These are phyloP conservation scores for Diaporthe nobilis DNA, from an alignment of 2,329 filamentous ascomycete species.

Conservation along the genomic window DNA sequence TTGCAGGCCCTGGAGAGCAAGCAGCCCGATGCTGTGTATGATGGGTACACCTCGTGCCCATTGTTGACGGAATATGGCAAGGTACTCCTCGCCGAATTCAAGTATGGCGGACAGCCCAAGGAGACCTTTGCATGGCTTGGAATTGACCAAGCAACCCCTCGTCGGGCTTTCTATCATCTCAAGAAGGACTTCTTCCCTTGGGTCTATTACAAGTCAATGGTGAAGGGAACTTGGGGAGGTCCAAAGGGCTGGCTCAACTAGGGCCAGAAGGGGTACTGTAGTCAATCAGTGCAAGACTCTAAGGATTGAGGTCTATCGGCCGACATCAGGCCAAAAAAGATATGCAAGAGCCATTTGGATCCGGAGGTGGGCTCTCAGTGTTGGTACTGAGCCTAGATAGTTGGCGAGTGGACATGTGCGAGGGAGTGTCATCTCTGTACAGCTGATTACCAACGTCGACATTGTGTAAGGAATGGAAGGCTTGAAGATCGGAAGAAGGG, in stretches of 20 bases:
- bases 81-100: slow-evolving; percentile 63
- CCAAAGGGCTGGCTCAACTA: slow-evolving; percentile 43
- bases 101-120: slow-evolving; percentile 61
- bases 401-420: neutral
- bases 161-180: slow-evolving; percentile 56
- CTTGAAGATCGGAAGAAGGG: too few species aligned
- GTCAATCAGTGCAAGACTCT: neutral
- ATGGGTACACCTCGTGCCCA: slow-evolving; percentile 62
- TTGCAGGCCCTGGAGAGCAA: slow-evolving; percentile 53
- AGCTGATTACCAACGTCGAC: too few species aligned
- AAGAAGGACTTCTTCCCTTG: slow-evolving; percentile 61
- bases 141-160: slow-evolving; percentile 55
- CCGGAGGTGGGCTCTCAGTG: too few species aligned
- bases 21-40: slow-evolving; percentile 52
- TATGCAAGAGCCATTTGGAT: too few species aligned
- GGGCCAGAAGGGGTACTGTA: neutral
- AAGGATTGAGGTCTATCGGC: too few species aligned
- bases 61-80: slow-evolving; percentile 59
- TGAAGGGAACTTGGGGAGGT: slow-evolving; percentile 52
- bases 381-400: neutral
- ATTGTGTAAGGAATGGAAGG: too few species aligned
- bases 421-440: neutral
- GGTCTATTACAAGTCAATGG: slow-evolving; percentile 50
- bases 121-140: slow-evolving; percentile 57
- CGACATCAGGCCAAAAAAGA: too few species aligned